Base-by-base conservation (phyloP, 345 rosid species). In the Rhodamnia argentea region DNA sequence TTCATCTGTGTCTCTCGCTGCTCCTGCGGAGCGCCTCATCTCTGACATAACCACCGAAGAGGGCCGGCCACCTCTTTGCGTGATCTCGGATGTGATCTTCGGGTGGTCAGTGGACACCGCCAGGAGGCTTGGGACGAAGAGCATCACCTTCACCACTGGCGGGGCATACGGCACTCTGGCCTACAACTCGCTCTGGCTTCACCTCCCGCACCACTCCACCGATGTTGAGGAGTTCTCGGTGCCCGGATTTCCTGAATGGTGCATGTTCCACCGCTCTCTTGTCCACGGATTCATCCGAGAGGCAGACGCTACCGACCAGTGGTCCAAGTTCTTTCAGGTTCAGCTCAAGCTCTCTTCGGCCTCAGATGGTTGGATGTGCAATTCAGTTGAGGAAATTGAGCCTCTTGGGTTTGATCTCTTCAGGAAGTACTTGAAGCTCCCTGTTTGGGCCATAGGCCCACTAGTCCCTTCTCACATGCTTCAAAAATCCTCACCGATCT, bases 381-480 rank as follows among this genome's bases (percentile, higher is more conserved):
- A 92, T n/a, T 87, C 94, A 26, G 89, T 52, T 26, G 90, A 91
- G 85, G 92, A 91, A 82, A 82, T 91, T 29, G 95, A 93, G 55
- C 87, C 86, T 8, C 52, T 53, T 12, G 90, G 90, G 24, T 11
- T 90, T 37, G 89, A 90, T 26, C 89, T 87, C 81, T 81, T 90
- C 18, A 87, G 92, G 83, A 86, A 90, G 5, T 90, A 70, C 42
- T 20, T 54, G 10, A 90, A 89, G 55, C 83, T 81, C 51, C 93
- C 91, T 47, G 90, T 93, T 83, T 92, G 93, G 92, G 3, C 89
- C 7, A 50, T 89, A 5, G 93, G 93, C 52, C 94, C 93, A 82
- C 89, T 92, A 78, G 85, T 93, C 42, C 93, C 94, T 20, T 86
- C 86, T 29, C n/a, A 51, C 12, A n/a, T 89, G 74, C 85, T 90